Percentiles rank a stretch among this genome's conserved stretches.
Evolutionary conservation across 331 rosid species (phyloP).

Genomic region (Acacia concinna): DNA sequence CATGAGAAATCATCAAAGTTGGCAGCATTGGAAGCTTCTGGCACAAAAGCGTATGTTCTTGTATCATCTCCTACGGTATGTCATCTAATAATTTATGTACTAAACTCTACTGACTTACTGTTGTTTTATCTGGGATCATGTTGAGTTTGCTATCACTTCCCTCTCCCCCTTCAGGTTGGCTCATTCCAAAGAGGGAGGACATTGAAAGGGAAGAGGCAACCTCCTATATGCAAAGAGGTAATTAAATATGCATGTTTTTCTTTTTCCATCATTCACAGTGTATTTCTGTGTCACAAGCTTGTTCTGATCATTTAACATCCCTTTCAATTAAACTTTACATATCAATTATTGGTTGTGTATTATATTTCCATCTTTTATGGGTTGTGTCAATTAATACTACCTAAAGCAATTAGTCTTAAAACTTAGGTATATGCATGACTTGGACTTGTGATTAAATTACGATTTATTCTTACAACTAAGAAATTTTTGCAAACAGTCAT

Average conservation of each 20-base stretch:
- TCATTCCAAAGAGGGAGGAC: conserved; percentile 70
- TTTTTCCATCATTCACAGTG: not conserved
- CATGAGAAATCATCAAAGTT: conserved; percentile 51
- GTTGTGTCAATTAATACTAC: conserved; percentile 15
- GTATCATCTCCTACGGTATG: conserved; percentile 73
- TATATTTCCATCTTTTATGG: conserved; percentile 20
- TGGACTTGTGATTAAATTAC: conserved; percentile 5
- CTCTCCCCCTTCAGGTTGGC: conserved; percentile 57
- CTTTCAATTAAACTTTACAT: conserved; percentile 6
- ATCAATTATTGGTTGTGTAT: conserved; percentile 1
- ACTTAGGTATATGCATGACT: not conserved
- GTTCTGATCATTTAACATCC: conserved; percentile 5
- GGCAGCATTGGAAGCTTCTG: conserved; percentile 78
- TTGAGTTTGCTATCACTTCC: not conserved
- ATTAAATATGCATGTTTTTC: conserved; percentile 2
- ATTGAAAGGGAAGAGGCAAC: conserved; percentile 70
- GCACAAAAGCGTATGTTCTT: conserved; percentile 52
- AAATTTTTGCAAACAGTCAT: not conserved
- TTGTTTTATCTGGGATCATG: not conserved
- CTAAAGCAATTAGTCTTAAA: not conserved
- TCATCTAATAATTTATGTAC: not conserved
- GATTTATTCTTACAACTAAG: not conserved
- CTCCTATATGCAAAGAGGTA: conserved; percentile 79
- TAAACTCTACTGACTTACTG: conserved; percentile 15
- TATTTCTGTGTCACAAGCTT: not conserved